Conservation (phyloP, 148 eudicot species). For the Pouteria glomerata region DNA sequence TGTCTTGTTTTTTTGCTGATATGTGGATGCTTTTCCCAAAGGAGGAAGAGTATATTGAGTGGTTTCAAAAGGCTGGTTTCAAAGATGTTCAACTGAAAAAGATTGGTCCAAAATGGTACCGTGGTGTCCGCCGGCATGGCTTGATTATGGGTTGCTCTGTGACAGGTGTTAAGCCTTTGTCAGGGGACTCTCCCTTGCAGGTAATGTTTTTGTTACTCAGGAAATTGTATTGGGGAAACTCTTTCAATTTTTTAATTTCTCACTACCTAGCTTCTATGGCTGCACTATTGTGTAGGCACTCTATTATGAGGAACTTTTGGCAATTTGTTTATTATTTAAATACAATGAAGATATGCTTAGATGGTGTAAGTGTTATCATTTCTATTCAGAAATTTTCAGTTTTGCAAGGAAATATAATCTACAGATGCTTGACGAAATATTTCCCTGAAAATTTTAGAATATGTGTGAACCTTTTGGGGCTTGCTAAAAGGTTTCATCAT, state of each 20-base stretch:
- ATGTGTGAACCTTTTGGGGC: not conserved
- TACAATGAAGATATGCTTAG: not conserved
- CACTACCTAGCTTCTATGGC: not conserved
- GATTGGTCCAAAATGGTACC: constrained; percentile 88
- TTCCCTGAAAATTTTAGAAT: not conserved
- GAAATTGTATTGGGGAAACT: not conserved
- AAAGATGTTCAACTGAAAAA: constrained; percentile 72
- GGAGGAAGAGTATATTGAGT: constrained; percentile 85
- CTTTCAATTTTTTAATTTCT: not conserved
- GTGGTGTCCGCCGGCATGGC: constrained; percentile 88
- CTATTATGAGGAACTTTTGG: not conserved
- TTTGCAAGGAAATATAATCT: not conserved
- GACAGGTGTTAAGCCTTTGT: constrained; percentile 68
- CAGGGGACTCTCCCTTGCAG: constrained; percentile 89
- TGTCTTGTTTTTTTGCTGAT: constrained; percentile 87
- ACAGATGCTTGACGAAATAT: not conserved
- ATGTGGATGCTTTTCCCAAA: constrained; percentile 93
- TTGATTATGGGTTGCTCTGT: constrained; percentile 91
- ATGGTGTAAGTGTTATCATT: not conserved
- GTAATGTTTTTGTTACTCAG: constrained; percentile 23
- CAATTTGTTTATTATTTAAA: not conserved
- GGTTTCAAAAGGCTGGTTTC: constrained; percentile 84
- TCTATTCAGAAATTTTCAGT: not conserved
- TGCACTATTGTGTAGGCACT: not conserved
- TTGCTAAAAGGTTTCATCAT: not conserved